Conservation (phyloP, 345 rosid genomes). For the Citrus inodora region DNA sequence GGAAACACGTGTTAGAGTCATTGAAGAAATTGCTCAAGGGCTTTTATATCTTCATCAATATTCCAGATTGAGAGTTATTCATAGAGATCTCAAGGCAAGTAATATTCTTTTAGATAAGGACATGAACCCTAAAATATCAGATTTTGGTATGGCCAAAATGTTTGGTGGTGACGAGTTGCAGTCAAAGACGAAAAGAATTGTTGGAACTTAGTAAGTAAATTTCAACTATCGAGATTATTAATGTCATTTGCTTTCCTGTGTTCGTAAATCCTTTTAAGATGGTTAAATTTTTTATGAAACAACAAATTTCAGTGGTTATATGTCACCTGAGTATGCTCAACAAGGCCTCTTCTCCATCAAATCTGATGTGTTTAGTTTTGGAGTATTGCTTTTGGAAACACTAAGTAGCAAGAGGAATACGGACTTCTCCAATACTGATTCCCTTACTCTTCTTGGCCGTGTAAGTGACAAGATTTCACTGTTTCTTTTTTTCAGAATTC, state of each 20-base stretch:
- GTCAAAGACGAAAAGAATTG: conserved; percentile 38
- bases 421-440: conserved; percentile 17
- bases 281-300: background rate
- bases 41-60: conserved; percentile 51
- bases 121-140: conserved; percentile 33
- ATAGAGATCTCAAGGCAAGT: conserved; percentile 42
- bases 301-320: conserved; percentile 13
- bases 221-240: too few species aligned
- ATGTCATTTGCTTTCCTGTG: background rate
- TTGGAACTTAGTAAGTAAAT: conserved; percentile 46
- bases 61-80: conserved; percentile 42
- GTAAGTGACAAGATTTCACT: background rate
- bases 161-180: conserved; percentile 19
- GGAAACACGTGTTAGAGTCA: conserved; percentile 16
- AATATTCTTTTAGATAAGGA: conserved; percentile 28
- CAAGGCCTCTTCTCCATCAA: conserved; percentile 22
- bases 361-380: conserved; percentile 33
- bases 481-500: accelerated
- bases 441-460: conserved; percentile 26
- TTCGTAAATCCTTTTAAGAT: background rate
- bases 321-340: conserved; percentile 25
- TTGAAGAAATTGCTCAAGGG: conserved; percentile 44
- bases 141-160: conserved; percentile 37
- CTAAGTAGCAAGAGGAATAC: conserved; percentile 28
- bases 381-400: conserved; percentile 28